A percentile compares a stretch with the other conserved stretches of the same genome.
phyloP scores from a whole-genome alignment of 192 early-diverging fungal genomes.

The Coemansia biformis region DNA sequence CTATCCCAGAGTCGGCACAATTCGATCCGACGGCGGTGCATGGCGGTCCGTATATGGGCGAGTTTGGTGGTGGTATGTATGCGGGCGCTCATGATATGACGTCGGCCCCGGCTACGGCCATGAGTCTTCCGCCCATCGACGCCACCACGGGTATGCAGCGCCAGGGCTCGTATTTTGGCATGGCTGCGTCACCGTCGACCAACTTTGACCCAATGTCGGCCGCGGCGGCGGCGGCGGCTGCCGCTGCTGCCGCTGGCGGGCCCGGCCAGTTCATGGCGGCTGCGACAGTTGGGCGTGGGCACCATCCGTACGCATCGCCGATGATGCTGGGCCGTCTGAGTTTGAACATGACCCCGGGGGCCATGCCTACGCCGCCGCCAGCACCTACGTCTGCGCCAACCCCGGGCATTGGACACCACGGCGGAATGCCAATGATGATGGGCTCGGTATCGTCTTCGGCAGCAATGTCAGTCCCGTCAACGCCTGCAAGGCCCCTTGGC shows the following conservation, averaged over 20 bases:
- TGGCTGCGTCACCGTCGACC: slow-evolving; percentile 18
- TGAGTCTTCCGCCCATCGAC: slow-evolving; percentile 42
- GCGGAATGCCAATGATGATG: slow-evolving; percentile 4
- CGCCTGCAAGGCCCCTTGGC: slow-evolving; percentile 20
- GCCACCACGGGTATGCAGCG: slow-evolving; percentile 16
- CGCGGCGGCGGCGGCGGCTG: slow-evolving; percentile 30
- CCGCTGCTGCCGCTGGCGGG: slow-evolving; percentile 9
- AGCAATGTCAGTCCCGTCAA: slow-evolving; percentile 22
- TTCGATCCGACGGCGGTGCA: slow-evolving; percentile 21
- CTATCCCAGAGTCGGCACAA: slow-evolving; percentile 4
- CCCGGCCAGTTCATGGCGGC: slow-evolving; percentile 15
- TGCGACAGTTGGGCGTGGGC: slow-evolving; percentile 6
- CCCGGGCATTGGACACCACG: slow-evolving; percentile 2
- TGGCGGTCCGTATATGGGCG: slow-evolving; percentile 32
- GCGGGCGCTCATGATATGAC: slow-evolving; percentile 20
- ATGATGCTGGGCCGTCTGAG: slow-evolving; percentile 44
- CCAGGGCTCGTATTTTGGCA: slow-evolving; percentile 40
- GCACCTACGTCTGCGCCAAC: slow-evolving; percentile 6
- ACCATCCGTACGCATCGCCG: slow-evolving; percentile 28
- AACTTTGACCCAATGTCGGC: slow-evolving; percentile 36
- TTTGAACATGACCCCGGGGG: slow-evolving; percentile 17
- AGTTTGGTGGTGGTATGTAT: slow-evolving; percentile 36
- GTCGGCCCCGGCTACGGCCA: slow-evolving; percentile 17
- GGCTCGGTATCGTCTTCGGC: slow-evolving; percentile 4
- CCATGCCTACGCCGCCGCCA: slow-evolving; percentile 22